Conservation (phyloP, 805 yeast species). For the Lipomyces anomalus region DNA sequence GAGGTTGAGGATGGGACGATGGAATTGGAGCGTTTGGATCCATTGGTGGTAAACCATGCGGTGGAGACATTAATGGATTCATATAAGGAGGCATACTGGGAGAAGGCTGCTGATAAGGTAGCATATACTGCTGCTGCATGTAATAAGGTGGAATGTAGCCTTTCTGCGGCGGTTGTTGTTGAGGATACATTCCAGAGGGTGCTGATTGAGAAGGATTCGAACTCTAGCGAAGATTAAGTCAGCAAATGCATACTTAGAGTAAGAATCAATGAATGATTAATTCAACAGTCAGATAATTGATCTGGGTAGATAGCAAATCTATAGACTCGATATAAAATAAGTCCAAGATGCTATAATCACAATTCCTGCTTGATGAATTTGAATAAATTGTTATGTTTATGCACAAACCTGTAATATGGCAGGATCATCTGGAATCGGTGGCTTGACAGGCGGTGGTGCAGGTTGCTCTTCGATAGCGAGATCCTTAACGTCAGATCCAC, state of each 20-base stretch:
- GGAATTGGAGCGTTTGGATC: no score
- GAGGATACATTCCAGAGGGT: slow-evolving; percentile 8
- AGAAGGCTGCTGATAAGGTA: no score
- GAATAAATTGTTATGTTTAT: background rate
- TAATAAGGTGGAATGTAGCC: slow-evolving; percentile 18
- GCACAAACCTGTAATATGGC: slow-evolving; percentile 33
- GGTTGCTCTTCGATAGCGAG: slow-evolving; percentile 68
- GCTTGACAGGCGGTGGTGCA: slow-evolving; percentile 51
- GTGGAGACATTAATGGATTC: no score
- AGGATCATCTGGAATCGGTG: slow-evolving; percentile 29
- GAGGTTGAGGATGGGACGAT: slow-evolving; percentile 18
- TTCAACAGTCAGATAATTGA: background rate
- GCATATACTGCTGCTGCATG: no score
- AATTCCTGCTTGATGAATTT: background rate
- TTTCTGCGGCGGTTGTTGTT: slow-evolving; percentile 16
- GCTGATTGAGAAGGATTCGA: slow-evolving; percentile 19
- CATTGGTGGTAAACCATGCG: no score
- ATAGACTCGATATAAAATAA: slow-evolving; percentile 6
- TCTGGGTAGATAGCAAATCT: background rate
- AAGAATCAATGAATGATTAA: background rate
- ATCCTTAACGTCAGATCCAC: slow-evolving; percentile 90
- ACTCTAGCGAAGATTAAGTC: no score
- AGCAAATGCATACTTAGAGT: background rate
- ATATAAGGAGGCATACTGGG: no score
- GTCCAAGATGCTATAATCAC: slow-evolving; percentile 31